Percentiles rank a stretch among this genome's conserved stretches.
Conservation (phyloP, 495 filamentous ascomycete genomes). For the Penicillium canescens region DNA sequence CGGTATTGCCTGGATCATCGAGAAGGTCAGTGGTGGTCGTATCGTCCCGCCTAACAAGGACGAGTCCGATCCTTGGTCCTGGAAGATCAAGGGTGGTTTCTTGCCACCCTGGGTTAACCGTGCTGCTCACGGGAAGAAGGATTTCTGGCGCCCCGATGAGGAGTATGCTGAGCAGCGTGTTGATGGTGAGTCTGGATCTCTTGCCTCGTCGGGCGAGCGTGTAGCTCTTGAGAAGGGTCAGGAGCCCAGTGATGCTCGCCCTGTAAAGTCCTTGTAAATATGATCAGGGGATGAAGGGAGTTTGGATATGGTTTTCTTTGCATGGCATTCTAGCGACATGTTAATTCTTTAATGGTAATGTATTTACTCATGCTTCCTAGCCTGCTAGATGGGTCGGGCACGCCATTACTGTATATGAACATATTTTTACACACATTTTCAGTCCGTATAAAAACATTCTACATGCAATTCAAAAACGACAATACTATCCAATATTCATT, state of each 20-base stretch:
- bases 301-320: background rate
- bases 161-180: constrained; percentile 19
- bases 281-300: background rate
- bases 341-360: background rate
- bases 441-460: no score
- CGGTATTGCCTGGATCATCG: constrained; percentile 61
- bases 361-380: background rate
- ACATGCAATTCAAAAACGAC: no score
- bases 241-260: background rate
- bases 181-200: constrained; percentile 11
- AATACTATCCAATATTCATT: no score
- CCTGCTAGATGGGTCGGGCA: background rate
- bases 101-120: constrained; percentile 69
- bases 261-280: background rate
- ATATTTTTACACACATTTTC: background rate
- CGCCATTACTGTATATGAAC: background rate
- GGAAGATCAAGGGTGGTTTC: constrained; percentile 64
- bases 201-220: constrained; percentile 16
- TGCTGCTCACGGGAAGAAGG: constrained; percentile 60
- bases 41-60: constrained; percentile 71
- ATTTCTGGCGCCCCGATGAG: constrained; percentile 60
- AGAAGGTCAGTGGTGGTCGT: constrained; percentile 61
- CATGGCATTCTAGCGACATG: constrained; percentile 2
- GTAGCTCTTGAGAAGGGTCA: constrained; percentile 16
- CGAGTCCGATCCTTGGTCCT: constrained; percentile 74